phyloP scores from a whole-genome alignment of 345 rosid genomes.

The Dovyalis caffra region DNA sequence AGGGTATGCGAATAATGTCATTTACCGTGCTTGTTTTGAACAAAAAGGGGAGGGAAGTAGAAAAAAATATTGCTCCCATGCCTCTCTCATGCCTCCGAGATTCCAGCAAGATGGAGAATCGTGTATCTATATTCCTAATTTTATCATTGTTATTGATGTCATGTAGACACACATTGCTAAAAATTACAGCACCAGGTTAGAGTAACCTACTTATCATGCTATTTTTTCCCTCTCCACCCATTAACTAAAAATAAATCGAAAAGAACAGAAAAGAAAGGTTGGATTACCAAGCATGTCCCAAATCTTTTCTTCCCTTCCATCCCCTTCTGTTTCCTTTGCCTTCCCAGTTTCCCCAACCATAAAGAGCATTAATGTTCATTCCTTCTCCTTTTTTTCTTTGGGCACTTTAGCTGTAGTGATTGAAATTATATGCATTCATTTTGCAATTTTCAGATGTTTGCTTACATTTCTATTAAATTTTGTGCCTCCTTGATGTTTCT shows the following conservation, averaged over 20 bases:
- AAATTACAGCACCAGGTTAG: not conserved
- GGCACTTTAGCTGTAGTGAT: not conserved
- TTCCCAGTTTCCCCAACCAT: not conserved
- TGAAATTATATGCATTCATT: not conserved
- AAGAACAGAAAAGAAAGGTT: not conserved
- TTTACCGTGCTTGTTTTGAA: not conserved
- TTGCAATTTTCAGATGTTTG: not conserved
- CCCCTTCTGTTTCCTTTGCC: not conserved
- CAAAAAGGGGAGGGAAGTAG: not conserved
- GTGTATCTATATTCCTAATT: no score
- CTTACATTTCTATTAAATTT: not conserved
- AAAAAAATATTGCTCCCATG: not conserved
- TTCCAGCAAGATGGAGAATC: not conserved
- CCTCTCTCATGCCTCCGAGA: not conserved
- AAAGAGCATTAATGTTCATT: not conserved
- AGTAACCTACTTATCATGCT: not conserved
- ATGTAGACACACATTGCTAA: no score
- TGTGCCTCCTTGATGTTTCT: slow-evolving; percentile 4
- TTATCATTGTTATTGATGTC: no score
- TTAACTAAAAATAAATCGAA: not conserved
- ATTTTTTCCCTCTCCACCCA: not conserved
- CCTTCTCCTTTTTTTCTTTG: not conserved
- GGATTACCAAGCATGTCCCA: not conserved
- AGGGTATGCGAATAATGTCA: not conserved
- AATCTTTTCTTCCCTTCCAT: not conserved